A percentile compares a stretch with the other conserved stretches of the same genome.
phyloP scores from a whole-genome alignment of 352 stramenopile genomes.

The Thalassiosira livingstoniorum region DNA sequence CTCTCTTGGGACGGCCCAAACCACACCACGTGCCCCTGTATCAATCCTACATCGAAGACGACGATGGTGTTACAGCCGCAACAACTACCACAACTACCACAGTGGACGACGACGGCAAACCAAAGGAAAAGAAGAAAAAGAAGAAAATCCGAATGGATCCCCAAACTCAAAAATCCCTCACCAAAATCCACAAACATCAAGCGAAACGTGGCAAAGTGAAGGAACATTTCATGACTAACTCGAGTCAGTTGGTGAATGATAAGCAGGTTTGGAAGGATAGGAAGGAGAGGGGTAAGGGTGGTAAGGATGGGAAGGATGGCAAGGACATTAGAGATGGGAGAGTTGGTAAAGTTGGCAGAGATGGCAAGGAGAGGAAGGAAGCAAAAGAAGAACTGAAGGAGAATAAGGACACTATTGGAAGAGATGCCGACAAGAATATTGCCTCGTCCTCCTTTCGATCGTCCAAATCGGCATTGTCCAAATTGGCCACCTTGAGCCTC shows the following conservation, averaged over 20 bases:
- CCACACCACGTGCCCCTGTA: conserved; percentile 30
- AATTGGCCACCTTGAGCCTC: not conserved
- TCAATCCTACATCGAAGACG: not conserved
- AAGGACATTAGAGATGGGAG: not conserved
- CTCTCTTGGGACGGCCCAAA: conserved; percentile 32
- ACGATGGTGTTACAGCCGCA: not conserved
- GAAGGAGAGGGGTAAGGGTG: not conserved
- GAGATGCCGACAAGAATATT: not conserved
- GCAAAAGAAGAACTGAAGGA: not conserved
- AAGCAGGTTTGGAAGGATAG: conserved; percentile 39
- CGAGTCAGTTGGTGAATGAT: conserved; percentile 60
- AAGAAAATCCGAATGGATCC: conserved; percentile 54
- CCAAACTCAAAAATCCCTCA: conserved; percentile 37
- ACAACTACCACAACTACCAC: not conserved
- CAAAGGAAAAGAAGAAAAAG: conserved; percentile 44
- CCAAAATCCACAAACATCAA: conserved; percentile 48
- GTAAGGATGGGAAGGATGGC: not conserved
- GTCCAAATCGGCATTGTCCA: not conserved
- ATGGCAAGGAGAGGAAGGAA: not conserved
- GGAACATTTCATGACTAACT: conserved; percentile 44
- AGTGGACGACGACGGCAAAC: not conserved
- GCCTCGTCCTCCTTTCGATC: not conserved
- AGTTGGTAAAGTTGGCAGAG: not conserved
- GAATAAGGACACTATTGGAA: not conserved
- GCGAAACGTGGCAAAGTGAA: conserved; percentile 29